Percentiles rank a stretch among this genome's conserved stretches.
These are phyloP conservation scores for Albifimbria verrucaria DNA, from an alignment of 2,329 filamentous ascomycete species.

Conservation along the genomic window DNA sequence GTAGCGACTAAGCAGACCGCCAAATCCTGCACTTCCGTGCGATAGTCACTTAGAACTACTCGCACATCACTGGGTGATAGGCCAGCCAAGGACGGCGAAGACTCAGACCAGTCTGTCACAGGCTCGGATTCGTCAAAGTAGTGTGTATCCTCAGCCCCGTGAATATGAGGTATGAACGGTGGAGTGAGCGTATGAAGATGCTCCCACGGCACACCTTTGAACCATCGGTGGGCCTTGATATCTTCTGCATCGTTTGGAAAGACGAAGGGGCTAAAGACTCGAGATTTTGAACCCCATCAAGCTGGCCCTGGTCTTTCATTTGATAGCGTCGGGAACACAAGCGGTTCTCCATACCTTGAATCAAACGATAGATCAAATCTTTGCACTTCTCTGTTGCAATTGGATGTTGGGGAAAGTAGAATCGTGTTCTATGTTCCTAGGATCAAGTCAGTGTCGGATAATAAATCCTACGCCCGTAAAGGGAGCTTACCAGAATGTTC, in stretches of 20 bases:
- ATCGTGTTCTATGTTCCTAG: conserved; percentile 66
- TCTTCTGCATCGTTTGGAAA: conserved; percentile 82
- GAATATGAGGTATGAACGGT: conserved; percentile 76
- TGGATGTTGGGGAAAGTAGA: conserved; percentile 67
- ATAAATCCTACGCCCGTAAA: neutral
- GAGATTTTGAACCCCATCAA: conserved; percentile 14
- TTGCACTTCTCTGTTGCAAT: conserved; percentile 68
- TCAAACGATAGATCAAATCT: conserved; percentile 69
- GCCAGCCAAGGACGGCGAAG: conserved; percentile 31
- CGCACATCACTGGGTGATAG: conserved; percentile 27
- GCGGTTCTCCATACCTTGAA: conserved; percentile 71
- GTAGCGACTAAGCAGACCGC: conserved; percentile 42
- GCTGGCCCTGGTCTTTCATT: conserved; percentile 52
- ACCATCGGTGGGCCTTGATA: conserved; percentile 87
- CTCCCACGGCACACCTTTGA: conserved; percentile 75
- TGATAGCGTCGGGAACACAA: conserved; percentile 75
- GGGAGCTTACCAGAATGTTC: conserved; percentile 69
- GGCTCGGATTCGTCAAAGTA: conserved; percentile 86
- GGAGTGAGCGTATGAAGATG: conserved; percentile 67
- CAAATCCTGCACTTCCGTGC: conserved; percentile 36
- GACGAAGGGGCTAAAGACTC: conserved; percentile 57
- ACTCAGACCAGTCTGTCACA: conserved; percentile 61
- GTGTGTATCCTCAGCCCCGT: conserved; percentile 68
- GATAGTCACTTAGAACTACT: conserved; percentile 33
- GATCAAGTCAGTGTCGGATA: conserved; percentile 8